Conservation (phyloP, 495 filamentous ascomycete species). For the Lophiotrema nucula region DNA sequence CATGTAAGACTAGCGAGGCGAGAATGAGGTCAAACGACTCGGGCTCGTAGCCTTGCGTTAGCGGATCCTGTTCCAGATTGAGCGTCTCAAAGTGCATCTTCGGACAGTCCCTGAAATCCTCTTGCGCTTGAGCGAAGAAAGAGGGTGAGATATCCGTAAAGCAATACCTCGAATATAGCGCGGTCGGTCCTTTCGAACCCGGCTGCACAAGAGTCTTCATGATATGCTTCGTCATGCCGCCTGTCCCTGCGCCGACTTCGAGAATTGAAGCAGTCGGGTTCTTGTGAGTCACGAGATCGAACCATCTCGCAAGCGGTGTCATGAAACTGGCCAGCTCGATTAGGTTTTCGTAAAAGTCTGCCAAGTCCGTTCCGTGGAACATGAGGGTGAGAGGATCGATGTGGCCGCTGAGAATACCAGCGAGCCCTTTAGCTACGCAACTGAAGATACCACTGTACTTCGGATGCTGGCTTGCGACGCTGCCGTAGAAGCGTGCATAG, state of each 20-base stretch:
- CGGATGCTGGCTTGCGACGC: not conserved
- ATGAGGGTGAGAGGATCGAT: slow-evolving; percentile 2
- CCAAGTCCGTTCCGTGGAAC: slow-evolving; percentile 2
- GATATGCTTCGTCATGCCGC: not conserved
- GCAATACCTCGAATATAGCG: not conserved
- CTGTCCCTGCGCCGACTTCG: slow-evolving; percentile 20
- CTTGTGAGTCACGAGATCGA: not conserved
- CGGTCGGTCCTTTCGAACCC: not conserved
- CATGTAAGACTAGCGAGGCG: not conserved
- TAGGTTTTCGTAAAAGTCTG: not conserved
- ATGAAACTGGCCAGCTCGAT: not conserved
- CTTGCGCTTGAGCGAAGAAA: slow-evolving; percentile 5
- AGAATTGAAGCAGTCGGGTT: slow-evolving; percentile 2
- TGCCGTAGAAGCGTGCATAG: not conserved
- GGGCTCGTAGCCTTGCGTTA: not conserved
- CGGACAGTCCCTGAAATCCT: not conserved
- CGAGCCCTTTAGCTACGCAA: not conserved
- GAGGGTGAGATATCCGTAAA: slow-evolving; percentile 13
- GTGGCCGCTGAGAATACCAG: not conserved
- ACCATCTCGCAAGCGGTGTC: not conserved
- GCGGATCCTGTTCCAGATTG: not conserved
- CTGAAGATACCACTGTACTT: not conserved
- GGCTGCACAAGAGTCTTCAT: not conserved
- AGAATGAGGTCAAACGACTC: not conserved
- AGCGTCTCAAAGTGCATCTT: not conserved